phyloP scores from a whole-genome alignment of 768 basidiomycete genomes.

The Boletales sp. region DNA sequence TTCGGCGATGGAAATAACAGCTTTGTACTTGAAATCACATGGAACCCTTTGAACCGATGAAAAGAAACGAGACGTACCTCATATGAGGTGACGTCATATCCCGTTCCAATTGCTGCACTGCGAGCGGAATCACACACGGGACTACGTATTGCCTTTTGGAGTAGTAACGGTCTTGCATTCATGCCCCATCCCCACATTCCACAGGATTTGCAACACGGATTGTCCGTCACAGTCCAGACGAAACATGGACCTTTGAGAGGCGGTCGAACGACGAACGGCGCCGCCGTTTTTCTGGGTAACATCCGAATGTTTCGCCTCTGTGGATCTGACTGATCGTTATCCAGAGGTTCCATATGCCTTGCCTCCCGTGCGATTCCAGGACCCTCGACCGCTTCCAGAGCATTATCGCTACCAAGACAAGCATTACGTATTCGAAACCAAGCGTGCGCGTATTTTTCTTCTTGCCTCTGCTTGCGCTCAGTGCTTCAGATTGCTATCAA shows the following conservation, averaged over 20 bases:
- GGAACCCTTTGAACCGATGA: no score
- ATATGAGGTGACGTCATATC: no score
- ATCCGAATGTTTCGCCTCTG: no score
- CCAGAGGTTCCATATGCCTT: constrained; percentile 72
- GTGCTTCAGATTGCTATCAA: constrained; percentile 50
- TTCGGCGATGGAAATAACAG: background rate
- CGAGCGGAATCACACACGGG: no score
- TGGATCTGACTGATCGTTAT: background rate
- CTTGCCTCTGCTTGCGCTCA: no score
- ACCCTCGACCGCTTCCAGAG: constrained; percentile 54
- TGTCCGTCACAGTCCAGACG: constrained; percentile 39
- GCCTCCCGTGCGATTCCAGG: constrained; percentile 59
- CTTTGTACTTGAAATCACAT: background rate
- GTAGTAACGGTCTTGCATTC: background rate
- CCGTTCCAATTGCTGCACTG: no score
- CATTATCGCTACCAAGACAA: constrained; percentile 54
- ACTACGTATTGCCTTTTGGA: no score
- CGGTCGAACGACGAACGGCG: constrained; percentile 55
- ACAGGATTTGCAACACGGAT: constrained; percentile 2
- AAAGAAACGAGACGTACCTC: no score
- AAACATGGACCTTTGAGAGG: constrained; percentile 56
- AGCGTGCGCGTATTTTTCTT: constrained; percentile 36
- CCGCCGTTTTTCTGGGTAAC: constrained; percentile 60
- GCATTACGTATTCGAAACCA: constrained; percentile 56
- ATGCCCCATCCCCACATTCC: background rate